Base-by-base conservation (phyloP, 1,284 basidiomycete genomes). In the Puccinia hordei region DNA sequence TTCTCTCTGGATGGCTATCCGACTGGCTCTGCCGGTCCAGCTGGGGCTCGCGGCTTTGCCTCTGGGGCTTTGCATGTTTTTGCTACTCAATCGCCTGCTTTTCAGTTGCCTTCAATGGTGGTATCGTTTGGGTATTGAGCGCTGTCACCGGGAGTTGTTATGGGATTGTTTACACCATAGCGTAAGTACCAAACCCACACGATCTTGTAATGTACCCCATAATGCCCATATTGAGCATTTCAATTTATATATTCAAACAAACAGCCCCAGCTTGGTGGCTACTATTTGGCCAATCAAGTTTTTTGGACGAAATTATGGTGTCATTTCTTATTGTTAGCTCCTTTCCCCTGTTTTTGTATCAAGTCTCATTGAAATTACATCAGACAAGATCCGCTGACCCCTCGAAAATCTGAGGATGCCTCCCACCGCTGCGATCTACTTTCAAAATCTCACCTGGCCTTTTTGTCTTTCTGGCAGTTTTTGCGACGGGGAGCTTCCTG, bases 281-380 rank as follows among this genome's bases (percentile, higher is more conserved):
- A 77, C 65, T 6, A 51, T 69, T 13, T 77, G 75, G 75, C 75
- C 75, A 30, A 66, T 77, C 49, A 53, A 53, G n/a, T 63, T 33
- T 41, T 77, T 77, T 69, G 75, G 75, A 4, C n/a, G 75, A 57
- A 77, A 77, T 41, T 77, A 77, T 57, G 75, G 75, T 9, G 44
- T 76, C 15, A 76, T 76, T 51, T 76, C 73, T 63, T 76, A 76
- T 46, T 76, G 73, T 76, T 19, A 65, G 57, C 49, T 9, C 44
- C 49, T 33, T 4, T 49, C 24, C n/a, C n/a, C 15, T 27, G 10
- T 22, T 49, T 33, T 8, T 46, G 13, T 41, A 24, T 44, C 33
- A 33, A 27, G 33, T 35, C 30, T 22, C 3, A 38, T 38, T 22
- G 4, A 19, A 19, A 22, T n/a, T 30, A 19, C 22, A 41, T 63